A percentile compares a stretch with the other conserved stretches of the same genome.
Evolutionary conservation across 306 rosid genomes (phyloP).

Genomic region (Aeschynomene evenia): DNA sequence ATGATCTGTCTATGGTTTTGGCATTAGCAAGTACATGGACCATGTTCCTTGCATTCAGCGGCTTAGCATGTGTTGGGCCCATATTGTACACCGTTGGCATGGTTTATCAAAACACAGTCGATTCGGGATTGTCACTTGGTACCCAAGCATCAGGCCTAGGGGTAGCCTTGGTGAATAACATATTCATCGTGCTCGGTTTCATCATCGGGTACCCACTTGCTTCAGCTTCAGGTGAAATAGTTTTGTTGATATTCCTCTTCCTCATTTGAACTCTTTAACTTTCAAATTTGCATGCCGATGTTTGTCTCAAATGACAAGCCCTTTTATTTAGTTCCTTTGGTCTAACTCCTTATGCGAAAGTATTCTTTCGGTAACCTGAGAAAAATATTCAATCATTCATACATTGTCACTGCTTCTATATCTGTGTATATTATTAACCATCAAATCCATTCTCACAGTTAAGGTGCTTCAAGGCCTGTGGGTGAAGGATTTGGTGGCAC

Average conservation of each 20-base stretch:
- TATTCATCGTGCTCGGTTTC: conserved; percentile 59
- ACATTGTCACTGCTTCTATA: background rate
- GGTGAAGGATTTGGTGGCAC: conserved; percentile 74
- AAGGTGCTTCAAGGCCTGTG: conserved; percentile 83
- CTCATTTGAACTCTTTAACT: background rate
- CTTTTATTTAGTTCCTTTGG: conserved; percentile 2
- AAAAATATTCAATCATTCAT: background rate
- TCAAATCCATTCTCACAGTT: conserved; percentile 49
- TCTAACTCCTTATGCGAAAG: background rate
- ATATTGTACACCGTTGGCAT: conserved; percentile 46
- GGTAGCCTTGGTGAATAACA: conserved; percentile 48
- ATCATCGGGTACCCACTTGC: conserved; percentile 71
- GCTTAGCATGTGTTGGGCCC: conserved; percentile 69
- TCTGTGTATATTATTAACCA: background rate
- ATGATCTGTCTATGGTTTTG: conserved; percentile 81
- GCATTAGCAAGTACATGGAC: conserved; percentile 83
- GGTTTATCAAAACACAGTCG: conserved; percentile 58
- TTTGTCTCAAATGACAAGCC: background rate
- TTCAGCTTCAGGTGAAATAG: conserved; percentile 67
- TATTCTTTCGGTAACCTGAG: background rate
- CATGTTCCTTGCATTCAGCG: conserved; percentile 69
- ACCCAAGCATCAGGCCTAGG: conserved; percentile 44
- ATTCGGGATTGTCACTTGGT: conserved; percentile 45
- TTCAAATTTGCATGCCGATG: background rate
- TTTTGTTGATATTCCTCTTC: conserved; percentile 9